Percentiles rank a stretch among this genome's conserved stretches.
These are phyloP conservation scores for Ambrosia hybrid DNA, from an alignment of 140 eudicot species.

Conservation along the genomic window DNA sequence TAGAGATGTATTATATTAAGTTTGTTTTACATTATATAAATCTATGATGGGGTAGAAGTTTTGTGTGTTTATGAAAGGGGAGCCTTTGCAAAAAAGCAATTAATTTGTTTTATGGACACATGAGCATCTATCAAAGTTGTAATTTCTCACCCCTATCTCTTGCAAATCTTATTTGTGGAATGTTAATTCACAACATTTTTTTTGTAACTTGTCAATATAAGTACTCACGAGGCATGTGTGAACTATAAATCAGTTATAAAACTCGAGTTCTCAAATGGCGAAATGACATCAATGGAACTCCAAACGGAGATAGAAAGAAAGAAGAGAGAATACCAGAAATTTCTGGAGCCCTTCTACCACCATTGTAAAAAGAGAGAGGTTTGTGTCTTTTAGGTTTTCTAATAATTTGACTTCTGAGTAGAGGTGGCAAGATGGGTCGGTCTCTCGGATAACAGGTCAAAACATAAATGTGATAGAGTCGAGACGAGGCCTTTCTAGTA, in stretches of 20 bases:
- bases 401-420: too few species aligned
- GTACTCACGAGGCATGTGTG: conserved; percentile 17
- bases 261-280: conserved; percentile 45
- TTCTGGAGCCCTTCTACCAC: conserved; percentile 41
- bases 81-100: background rate
- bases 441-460: background rate
- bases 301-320: conserved; percentile 50
- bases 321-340: conserved; percentile 44
- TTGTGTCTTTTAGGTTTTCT: background rate
- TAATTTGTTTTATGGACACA: background rate
- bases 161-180: background rate
- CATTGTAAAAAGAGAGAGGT: conserved; percentile 52
- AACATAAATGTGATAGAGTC: background rate
- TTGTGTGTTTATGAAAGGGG: background rate
- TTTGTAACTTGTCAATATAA: background rate
- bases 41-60: background rate
- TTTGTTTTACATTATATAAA: background rate
- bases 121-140: background rate
- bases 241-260: conserved; percentile 38
- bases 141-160: background rate
- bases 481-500: background rate
- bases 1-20: background rate
- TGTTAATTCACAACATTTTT: background rate
- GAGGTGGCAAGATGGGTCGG: too few species aligned
- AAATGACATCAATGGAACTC: conserved; percentile 43